Percentiles rank a stretch among this genome's conserved stretches.
phyloP scores from a whole-genome alignment of 495 filamentous ascomycete species.

The Penicillium fimorum region DNA sequence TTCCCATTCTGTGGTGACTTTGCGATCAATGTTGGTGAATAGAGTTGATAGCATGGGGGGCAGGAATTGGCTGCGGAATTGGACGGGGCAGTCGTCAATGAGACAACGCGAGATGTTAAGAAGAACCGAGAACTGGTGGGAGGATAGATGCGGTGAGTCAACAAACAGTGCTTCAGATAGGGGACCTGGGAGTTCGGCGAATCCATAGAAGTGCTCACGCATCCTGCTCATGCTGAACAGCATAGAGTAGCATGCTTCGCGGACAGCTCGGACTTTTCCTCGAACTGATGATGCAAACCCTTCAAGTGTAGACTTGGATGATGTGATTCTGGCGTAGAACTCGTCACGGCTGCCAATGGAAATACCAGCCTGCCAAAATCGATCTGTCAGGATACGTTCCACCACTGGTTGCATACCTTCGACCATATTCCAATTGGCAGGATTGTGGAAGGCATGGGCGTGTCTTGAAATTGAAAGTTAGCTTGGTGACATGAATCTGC shows the following conservation, averaged over 20 bases:
- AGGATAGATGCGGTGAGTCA: slow-evolving; percentile 79
- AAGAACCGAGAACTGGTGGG: slow-evolving; percentile 88
- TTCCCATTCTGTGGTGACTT: slow-evolving; percentile 84
- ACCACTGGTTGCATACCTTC: slow-evolving; percentile 75
- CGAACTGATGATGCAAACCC: slow-evolving; percentile 91
- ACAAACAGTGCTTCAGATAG: slow-evolving; percentile 81
- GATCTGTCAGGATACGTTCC: slow-evolving; percentile 82
- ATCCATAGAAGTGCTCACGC: slow-evolving; percentile 84
- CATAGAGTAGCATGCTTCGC: slow-evolving; percentile 90
- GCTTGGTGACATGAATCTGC: not conserved
- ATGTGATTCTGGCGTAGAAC: slow-evolving; percentile 87
- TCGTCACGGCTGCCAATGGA: slow-evolving; percentile 92
- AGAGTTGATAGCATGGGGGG: slow-evolving; percentile 80
- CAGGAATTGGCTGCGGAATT: slow-evolving; percentile 74
- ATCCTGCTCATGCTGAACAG: slow-evolving; percentile 90
- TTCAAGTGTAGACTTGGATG: slow-evolving; percentile 85
- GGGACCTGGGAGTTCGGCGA: slow-evolving; percentile 77
- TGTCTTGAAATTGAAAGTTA: slow-evolving; percentile 51
- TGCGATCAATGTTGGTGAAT: slow-evolving; percentile 81
- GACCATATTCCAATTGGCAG: slow-evolving; percentile 80
- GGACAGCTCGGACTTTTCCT: slow-evolving; percentile 80
- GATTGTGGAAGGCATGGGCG: slow-evolving; percentile 92
- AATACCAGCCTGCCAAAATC: slow-evolving; percentile 98
- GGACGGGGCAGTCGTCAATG: slow-evolving; percentile 85
- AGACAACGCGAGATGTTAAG: slow-evolving; percentile 82